A percentile compares a stretch with the other conserved stretches of the same genome.
phyloP scores from a whole-genome alignment of 2,329 filamentous ascomycete genomes.

The Thielaviopsis ethacetica region DNA sequence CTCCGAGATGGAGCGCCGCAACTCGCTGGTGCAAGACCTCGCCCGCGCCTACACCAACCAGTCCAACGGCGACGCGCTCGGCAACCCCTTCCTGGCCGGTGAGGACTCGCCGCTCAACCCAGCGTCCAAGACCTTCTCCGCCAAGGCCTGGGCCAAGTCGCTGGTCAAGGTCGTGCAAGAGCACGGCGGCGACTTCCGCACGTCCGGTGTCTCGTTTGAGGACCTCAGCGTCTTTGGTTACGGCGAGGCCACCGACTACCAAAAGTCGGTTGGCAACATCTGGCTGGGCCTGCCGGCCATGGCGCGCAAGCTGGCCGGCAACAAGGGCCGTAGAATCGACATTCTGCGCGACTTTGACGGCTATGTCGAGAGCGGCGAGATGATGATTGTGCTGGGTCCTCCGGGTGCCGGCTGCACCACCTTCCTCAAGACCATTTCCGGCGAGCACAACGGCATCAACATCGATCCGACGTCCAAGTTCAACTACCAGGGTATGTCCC shows the following conservation, averaged over 20 bases:
- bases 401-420: slow-evolving; percentile 67
- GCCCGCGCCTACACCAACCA: slow-evolving; percentile 37
- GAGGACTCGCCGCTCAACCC: slow-evolving; percentile 38
- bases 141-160: slow-evolving; percentile 42
- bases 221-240: slow-evolving; percentile 54
- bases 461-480: slow-evolving; percentile 55
- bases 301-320: slow-evolving; percentile 33
- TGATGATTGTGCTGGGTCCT: slow-evolving; percentile 59
- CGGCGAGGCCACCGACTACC: slow-evolving; percentile 52
- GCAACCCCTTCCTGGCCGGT: slow-evolving; percentile 34
- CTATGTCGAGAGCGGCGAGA: slow-evolving; percentile 52
- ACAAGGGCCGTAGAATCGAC: slow-evolving; percentile 42
- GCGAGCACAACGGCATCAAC: slow-evolving; percentile 66
- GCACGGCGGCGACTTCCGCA: slow-evolving; percentile 39
- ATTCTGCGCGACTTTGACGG: slow-evolving; percentile 54
- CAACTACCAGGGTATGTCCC: slow-evolving; percentile 56
- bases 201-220: slow-evolving; percentile 48
- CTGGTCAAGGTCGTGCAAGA: slow-evolving; percentile 35
- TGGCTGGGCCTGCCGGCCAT: slow-evolving; percentile 33
- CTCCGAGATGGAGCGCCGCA: slow-evolving; percentile 32
- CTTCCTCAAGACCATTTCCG: slow-evolving; percentile 68
- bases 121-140: slow-evolving; percentile 34
- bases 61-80: slow-evolving; percentile 21
- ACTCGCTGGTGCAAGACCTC: slow-evolving; percentile 36
- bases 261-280: slow-evolving; percentile 48